These are phyloP conservation scores for Solanum arcanum DNA, from an alignment of 257 asterid genomes.

Conservation along the genomic window DNA sequence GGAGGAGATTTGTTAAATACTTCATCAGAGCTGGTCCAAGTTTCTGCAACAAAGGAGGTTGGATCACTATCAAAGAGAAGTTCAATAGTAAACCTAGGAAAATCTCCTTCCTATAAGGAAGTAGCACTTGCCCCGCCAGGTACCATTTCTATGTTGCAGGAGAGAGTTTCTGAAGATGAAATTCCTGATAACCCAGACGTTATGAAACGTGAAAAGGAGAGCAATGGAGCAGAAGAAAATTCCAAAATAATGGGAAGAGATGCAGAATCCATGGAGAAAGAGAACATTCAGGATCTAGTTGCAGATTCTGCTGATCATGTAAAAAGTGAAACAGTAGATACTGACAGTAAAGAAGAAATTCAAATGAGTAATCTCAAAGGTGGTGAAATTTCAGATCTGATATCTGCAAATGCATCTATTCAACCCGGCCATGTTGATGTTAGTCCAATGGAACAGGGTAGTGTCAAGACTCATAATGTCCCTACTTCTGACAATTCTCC, in stretches of 20 bases:
- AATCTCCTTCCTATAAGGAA: constrained; percentile 94
- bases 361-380: constrained; percentile 10
- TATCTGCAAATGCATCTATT: constrained; percentile 16
- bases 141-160: constrained; percentile 66
- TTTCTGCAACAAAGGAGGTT: constrained; percentile 37
- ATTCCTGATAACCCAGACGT: constrained; percentile 12
- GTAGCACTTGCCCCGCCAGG: constrained; percentile 99
- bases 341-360: constrained; percentile 25
- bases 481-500: constrained; percentile 25
- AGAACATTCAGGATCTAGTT: constrained; percentile 15
- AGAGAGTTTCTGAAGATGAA: constrained; percentile 34
- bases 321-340: constrained; percentile 26
- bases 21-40: constrained; percentile 30
- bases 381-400: constrained; percentile 20
- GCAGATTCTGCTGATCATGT: constrained; percentile 18
- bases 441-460: constrained; percentile 24
- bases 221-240: constrained; percentile 15
- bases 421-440: constrained; percentile 18
- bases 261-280: constrained; percentile 29
- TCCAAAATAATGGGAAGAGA: constrained; percentile 7
- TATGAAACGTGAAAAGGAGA: constrained; percentile 33
- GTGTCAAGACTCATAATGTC: constrained; percentile 6
- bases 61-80: constrained; percentile 44
- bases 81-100: constrained; percentile 73
- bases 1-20: constrained; percentile 36